Conservation (phyloP, 1,284 basidiomycete species). For the Naganishia sp. region DNA sequence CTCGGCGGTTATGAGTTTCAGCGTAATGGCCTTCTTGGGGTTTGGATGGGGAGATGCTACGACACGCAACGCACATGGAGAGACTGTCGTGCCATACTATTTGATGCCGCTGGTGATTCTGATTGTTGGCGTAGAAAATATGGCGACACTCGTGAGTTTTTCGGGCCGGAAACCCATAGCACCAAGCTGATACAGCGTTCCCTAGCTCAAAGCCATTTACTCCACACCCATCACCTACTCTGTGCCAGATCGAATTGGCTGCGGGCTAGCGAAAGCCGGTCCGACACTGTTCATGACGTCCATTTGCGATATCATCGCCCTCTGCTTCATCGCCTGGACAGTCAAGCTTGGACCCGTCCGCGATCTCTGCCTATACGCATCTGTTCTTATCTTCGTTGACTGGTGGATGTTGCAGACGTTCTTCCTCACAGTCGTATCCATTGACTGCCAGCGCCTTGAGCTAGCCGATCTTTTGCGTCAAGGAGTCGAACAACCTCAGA, state of each 20-base stretch:
- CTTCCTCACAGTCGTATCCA: slow-evolving; percentile 60
- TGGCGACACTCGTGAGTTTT: slow-evolving; percentile 80
- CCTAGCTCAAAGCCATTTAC: slow-evolving; percentile 80
- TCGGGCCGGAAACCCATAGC: background rate
- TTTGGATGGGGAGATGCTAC: slow-evolving; percentile 46
- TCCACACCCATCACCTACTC: slow-evolving; percentile 85
- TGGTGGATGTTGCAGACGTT: slow-evolving; percentile 70
- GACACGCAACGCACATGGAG: slow-evolving; percentile 28
- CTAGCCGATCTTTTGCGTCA: slow-evolving; percentile 48
- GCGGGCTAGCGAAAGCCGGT: slow-evolving; percentile 82
- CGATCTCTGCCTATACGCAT: slow-evolving; percentile 91
- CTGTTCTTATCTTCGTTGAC: slow-evolving; percentile 90
- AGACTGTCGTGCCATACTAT: slow-evolving; percentile 55
- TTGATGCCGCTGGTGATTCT: slow-evolving; percentile 90
- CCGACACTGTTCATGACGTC: slow-evolving; percentile 90
- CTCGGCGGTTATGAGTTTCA: slow-evolving; percentile 89
- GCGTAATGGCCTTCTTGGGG: slow-evolving; percentile 60
- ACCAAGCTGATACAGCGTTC: background rate
- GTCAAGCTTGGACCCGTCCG: slow-evolving; percentile 74
- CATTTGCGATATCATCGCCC: slow-evolving; percentile 77
- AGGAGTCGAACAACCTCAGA: slow-evolving; percentile 21
- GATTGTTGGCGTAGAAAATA: slow-evolving; percentile 95
- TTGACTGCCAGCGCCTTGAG: slow-evolving; percentile 60
- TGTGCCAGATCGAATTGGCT: slow-evolving; percentile 87
- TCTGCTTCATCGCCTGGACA: slow-evolving; percentile 75